Conservation (phyloP, 2,329 filamentous ascomycete species). For the Trichophyton benhamiae region DNA sequence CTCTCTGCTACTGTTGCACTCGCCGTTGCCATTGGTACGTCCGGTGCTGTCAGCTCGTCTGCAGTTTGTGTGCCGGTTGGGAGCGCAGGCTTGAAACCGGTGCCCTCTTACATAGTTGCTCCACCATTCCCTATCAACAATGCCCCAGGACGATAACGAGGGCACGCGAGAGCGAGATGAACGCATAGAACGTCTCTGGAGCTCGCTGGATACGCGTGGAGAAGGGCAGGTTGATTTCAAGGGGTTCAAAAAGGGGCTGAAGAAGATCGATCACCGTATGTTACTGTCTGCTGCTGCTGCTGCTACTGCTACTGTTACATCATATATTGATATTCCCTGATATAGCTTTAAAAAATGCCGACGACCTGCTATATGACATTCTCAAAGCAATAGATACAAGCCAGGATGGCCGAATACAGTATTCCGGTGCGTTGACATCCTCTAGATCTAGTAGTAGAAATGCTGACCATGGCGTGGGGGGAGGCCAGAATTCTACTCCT, state of each 20-base stretch:
- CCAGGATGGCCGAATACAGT: conserved; percentile 80
- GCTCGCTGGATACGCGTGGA: conserved; percentile 60
- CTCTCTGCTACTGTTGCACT: background rate
- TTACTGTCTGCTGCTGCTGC: conserved; percentile 11
- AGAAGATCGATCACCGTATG: conserved; percentile 84
- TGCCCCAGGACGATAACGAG: conserved; percentile 43
- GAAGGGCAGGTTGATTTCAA: conserved; percentile 73
- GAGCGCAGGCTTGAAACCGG: background rate
- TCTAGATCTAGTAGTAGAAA: background rate
- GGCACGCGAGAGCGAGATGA: conserved; percentile 66
- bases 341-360: conserved; percentile 76
- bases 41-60: no score
- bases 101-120: background rate
- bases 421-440: conserved; percentile 52
- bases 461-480: background rate
- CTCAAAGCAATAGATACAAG: conserved; percentile 74
- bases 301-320: background rate
- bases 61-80: no score
- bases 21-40: background rate
- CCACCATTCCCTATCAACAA: background rate
- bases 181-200: conserved; percentile 75
- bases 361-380: conserved; percentile 68
- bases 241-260: conserved; percentile 71
- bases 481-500: conserved; percentile 66
- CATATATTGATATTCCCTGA: conserved; percentile 5